These are phyloP conservation scores for Cerrena zonata DNA, from an alignment of 1,284 basidiomycete species.

Conservation along the genomic window DNA sequence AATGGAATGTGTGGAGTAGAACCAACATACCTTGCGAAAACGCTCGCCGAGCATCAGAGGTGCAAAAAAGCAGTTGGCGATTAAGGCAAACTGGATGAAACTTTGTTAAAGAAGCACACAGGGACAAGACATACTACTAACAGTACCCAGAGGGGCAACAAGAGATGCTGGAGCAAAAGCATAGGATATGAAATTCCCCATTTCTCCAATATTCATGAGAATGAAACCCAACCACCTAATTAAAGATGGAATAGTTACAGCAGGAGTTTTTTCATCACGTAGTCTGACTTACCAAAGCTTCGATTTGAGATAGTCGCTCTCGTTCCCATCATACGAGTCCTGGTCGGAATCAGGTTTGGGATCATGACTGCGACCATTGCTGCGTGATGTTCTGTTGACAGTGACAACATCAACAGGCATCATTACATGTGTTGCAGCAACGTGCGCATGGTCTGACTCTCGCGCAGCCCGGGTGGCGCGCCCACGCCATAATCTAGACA, in stretches of 20 bases:
- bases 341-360: conserved; percentile 15
- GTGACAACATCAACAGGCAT: conserved; percentile 24
- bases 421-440: conserved; percentile 20
- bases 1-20: not conserved
- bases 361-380: not conserved
- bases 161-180: conserved; percentile 86
- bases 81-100: conserved; percentile 66
- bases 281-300: conserved; percentile 63
- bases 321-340: conserved; percentile 29
- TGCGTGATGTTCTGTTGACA: conserved; percentile 2
- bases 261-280: not conserved
- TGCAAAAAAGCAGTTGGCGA: conserved; percentile 92
- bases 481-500: conserved; percentile 12
- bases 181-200: conserved; percentile 88
- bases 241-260: not conserved
- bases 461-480: conserved; percentile 11
- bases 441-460: conserved; percentile 17
- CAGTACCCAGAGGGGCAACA: conserved; percentile 92
- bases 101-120: not conserved
- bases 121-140: conserved; percentile 35
- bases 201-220: conserved; percentile 88
- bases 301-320: conserved; percentile 74
- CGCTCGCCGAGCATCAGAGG: conserved; percentile 80
- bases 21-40: conserved; percentile 55
- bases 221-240: conserved; percentile 84